phyloP scores from a whole-genome alignment of 768 basidiomycete genomes.

The Omphalotus guepiniiformis region DNA sequence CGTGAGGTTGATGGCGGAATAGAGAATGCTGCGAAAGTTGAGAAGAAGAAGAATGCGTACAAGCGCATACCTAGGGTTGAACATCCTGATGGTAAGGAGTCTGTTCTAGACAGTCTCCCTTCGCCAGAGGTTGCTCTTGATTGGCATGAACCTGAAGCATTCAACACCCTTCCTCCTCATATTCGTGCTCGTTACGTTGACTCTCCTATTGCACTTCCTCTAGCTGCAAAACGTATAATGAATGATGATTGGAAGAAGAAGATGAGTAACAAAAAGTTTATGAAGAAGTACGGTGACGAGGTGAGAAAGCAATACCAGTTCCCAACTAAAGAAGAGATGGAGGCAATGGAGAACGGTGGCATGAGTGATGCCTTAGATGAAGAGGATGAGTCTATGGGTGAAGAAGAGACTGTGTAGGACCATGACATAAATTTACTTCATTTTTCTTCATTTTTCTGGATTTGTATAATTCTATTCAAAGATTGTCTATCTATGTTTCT shows the following conservation, averaged over 20 bases:
- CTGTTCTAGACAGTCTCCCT: neutral
- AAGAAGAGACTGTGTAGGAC: neutral
- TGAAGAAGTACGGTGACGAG: slow-evolving; percentile 19
- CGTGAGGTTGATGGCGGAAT: too few relatives aligned
- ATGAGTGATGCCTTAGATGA: neutral
- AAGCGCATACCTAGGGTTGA: neutral
- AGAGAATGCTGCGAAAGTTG: too few relatives aligned
- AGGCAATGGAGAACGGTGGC: neutral
- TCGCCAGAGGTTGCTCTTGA: slow-evolving; percentile 16
- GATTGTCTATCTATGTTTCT: too few relatives aligned
- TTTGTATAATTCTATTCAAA: too few relatives aligned
- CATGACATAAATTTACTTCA: too few relatives aligned
- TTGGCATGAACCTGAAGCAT: slow-evolving; percentile 20
- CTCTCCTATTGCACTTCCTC: slow-evolving; percentile 14
- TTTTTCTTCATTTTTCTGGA: too few relatives aligned
- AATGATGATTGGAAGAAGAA: slow-evolving; percentile 15
- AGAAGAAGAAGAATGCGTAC: neutral
- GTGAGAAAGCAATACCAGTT: slow-evolving; percentile 16
- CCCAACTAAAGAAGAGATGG: slow-evolving; percentile 19
- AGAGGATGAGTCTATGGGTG: neutral
- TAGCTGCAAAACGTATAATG: slow-evolving; percentile 6
- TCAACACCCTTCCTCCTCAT: slow-evolving; percentile 17
- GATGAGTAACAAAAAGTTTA: slow-evolving; percentile 16
- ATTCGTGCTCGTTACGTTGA: slow-evolving; percentile 13
- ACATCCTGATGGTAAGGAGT: neutral